These are phyloP conservation scores for Phytopythium mirpurense DNA, from an alignment of 352 stramenopile species.

Conservation along the genomic window DNA sequence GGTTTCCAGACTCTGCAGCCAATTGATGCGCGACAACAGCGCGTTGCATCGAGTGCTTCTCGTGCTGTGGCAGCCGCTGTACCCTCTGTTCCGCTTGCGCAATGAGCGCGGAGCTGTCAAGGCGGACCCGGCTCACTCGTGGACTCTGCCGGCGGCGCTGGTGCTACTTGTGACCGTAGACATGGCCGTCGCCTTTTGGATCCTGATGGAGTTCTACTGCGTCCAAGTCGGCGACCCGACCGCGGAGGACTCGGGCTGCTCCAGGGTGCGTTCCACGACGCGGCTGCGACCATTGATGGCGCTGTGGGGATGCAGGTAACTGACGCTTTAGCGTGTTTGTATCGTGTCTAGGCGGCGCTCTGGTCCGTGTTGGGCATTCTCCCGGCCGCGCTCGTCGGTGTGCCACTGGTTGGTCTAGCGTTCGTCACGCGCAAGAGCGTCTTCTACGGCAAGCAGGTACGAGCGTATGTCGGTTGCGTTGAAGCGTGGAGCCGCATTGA, in stretches of 20 bases:
- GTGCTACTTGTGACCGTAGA: constrained; percentile 66
- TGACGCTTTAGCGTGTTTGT: constrained; percentile 3
- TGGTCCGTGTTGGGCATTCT: constrained; percentile 57
- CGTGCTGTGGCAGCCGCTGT: constrained; percentile 35
- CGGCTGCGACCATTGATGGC: background rate
- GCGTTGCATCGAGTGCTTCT: background rate
- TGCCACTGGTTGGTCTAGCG: constrained; percentile 59
- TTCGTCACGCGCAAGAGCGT: constrained; percentile 69
- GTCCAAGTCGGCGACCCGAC: constrained; percentile 82
- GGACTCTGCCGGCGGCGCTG: constrained; percentile 40
- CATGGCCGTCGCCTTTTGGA: constrained; percentile 60
- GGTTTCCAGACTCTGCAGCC: background rate
- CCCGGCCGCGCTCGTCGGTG: constrained; percentile 49
- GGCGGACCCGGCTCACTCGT: constrained; percentile 8
- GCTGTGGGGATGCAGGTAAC: background rate
- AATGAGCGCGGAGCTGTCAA: constrained; percentile 26
- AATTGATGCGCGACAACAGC: background rate
- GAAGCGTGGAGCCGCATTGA: background rate
- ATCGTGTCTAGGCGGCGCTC: constrained; percentile 37
- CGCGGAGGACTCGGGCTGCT: constrained; percentile 62
- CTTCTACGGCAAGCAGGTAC: constrained; percentile 69
- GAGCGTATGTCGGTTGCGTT: background rate
- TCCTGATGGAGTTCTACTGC: constrained; percentile 84
- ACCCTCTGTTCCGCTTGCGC: constrained; percentile 55
- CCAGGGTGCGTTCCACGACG: constrained; percentile 34